A percentile compares a stretch with the other conserved stretches of the same genome.
Evolutionary conservation across 257 asterid genomes (phyloP).

Genomic region (Haberlea rhodopensis): DNA sequence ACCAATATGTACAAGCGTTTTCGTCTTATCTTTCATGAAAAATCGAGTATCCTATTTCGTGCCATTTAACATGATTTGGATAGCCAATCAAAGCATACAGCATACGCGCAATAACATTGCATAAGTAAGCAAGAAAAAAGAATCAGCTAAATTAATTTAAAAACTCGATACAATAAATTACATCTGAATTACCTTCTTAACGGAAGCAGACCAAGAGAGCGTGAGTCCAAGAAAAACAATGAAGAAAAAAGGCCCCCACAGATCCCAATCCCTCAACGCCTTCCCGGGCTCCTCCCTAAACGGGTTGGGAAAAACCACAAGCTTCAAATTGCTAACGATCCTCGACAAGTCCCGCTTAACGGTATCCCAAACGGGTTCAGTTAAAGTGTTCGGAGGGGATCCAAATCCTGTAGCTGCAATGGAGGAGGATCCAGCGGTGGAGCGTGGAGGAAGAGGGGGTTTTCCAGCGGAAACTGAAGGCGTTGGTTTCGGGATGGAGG

Average conservation of each 20-base stretch:
- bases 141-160: background rate
- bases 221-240: slow-evolving; percentile 92
- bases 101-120: background rate
- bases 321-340: slow-evolving; percentile 86
- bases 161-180: too few species aligned
- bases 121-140: background rate
- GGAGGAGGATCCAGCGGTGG: background rate
- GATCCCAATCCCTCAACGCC: slow-evolving; percentile 96
- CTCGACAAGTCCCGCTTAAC: slow-evolving; percentile 83
- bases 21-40: too few species aligned
- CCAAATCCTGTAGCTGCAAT: slow-evolving; percentile 52
- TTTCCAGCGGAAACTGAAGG: slow-evolving; percentile 37
- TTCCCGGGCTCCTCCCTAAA: slow-evolving; percentile 93
- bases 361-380: slow-evolving; percentile 95
- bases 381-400: slow-evolving; percentile 65
- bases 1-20: too few species aligned
- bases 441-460: slow-evolving; percentile 31
- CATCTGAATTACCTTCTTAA: slow-evolving; percentile 64
- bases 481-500: slow-evolving; percentile 34
- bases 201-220: slow-evolving; percentile 96
- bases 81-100: background rate
- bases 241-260: slow-evolving; percentile 96
- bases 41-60: too few species aligned
- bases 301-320: slow-evolving; percentile 94
- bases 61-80: background rate